Evolutionary conservation across 2,329 filamentous ascomycete genomes (phyloP).

Genomic region (Trichoderma citrinoviride): DNA sequence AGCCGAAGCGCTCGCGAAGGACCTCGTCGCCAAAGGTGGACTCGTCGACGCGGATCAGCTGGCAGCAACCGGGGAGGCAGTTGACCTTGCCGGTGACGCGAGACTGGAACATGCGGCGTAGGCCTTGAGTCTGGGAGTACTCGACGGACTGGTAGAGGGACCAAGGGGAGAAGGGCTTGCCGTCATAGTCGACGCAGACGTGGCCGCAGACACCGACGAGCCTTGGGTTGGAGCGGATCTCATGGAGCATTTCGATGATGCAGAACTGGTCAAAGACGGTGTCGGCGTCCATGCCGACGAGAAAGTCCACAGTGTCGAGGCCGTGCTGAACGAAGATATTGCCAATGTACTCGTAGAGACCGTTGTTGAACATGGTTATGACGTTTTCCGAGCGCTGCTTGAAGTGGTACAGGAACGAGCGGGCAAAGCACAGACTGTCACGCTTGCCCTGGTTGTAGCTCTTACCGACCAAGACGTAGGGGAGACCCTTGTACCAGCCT

Average conservation of each 20-base stretch:
- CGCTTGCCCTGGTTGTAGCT: conserved; percentile 50
- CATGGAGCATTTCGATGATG: conserved; percentile 43
- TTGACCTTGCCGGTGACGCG: conserved; percentile 50
- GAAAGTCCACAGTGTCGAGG: conserved; percentile 42
- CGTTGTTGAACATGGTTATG: conserved; percentile 47
- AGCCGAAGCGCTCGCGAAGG: conserved; percentile 47
- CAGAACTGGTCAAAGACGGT: conserved; percentile 47
- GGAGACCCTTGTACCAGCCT: conserved; percentile 45
- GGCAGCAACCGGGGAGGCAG: conserved; percentile 49
- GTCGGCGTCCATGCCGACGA: conserved; percentile 49
- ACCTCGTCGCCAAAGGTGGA: conserved; percentile 48
- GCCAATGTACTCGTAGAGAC: conserved; percentile 43
- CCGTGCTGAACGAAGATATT: conserved; percentile 39
- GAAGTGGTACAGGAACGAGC: conserved; percentile 50
- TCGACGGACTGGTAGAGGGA: conserved; percentile 48
- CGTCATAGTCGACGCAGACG: conserved; percentile 47
- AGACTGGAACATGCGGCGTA: conserved; percentile 49
- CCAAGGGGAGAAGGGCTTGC: conserved; percentile 43
- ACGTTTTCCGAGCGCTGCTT: conserved; percentile 42
- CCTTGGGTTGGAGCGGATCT: conserved; percentile 43
- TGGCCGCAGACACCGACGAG: conserved; percentile 49
- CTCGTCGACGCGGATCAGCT: conserved; percentile 49
- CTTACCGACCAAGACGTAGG: conserved; percentile 49
- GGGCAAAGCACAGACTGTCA: conserved; percentile 49
- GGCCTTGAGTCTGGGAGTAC: conserved; percentile 47